These are phyloP conservation scores for Dendrothele bispora DNA, from an alignment of 768 basidiomycete genomes.

Conservation along the genomic window DNA sequence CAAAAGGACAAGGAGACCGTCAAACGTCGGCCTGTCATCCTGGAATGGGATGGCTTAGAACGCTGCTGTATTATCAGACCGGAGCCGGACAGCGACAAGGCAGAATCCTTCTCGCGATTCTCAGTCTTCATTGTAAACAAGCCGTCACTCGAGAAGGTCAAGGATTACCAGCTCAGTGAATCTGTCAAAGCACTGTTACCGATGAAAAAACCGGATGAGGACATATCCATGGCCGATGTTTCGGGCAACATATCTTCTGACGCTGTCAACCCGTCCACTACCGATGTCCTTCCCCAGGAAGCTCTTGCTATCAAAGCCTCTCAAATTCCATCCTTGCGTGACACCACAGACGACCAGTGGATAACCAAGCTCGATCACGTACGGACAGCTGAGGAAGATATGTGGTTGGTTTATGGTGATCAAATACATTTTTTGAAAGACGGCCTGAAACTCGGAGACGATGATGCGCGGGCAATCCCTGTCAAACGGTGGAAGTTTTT, in stretches of 20 bases:
- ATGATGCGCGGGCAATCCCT: background rate
- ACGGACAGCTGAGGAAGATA: constrained; percentile 1
- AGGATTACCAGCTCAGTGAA: background rate
- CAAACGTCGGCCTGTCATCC: background rate
- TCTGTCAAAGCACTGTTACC: background rate
- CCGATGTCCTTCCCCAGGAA: background rate
- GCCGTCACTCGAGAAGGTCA: background rate
- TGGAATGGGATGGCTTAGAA: constrained; percentile 6
- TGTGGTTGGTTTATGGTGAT: background rate
- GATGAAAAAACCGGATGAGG: background rate
- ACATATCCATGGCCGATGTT: background rate
- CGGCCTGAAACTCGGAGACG: background rate
- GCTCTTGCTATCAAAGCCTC: too few relatives aligned
- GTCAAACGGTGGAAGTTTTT: constrained; percentile 4
- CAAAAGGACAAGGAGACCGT: background rate
- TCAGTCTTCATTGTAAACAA: background rate
- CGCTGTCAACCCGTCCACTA: background rate
- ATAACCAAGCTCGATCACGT: background rate
- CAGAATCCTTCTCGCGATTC: background rate
- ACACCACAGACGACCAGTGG: background rate
- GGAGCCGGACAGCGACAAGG: background rate
- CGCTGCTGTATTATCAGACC: constrained; percentile 3
- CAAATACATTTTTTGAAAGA: background rate
- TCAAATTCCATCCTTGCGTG: too few relatives aligned
- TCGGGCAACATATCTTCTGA: background rate